Percentiles rank a stretch among this genome's conserved stretches.
These are phyloP conservation scores for Corylus heterophylla DNA, from an alignment of 306 rosid species.

Conservation along the genomic window DNA sequence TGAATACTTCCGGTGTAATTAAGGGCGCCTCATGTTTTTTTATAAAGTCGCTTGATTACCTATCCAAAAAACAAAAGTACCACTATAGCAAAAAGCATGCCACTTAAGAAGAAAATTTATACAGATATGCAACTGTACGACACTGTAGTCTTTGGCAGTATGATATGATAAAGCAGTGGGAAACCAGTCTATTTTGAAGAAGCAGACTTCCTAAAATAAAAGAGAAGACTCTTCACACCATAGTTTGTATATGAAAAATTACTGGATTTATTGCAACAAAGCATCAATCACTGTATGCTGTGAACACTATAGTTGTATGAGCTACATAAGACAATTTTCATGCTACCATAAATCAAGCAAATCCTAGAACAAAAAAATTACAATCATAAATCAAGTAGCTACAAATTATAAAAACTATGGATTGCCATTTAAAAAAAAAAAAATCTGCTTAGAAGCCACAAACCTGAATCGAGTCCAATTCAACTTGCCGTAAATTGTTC, in stretches of 20 bases:
- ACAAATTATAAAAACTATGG: background rate
- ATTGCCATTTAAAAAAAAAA: background rate
- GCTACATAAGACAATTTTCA: background rate
- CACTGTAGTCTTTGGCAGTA: background rate
- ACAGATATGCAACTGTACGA: background rate
- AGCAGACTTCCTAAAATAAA: slow-evolving; percentile 5
- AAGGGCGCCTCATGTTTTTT: too few species aligned
- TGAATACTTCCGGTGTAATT: too few species aligned
- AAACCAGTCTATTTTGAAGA: background rate
- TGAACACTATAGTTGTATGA: background rate
- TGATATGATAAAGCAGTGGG: background rate
- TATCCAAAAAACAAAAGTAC: background rate
- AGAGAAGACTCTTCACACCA: background rate
- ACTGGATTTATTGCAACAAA: slow-evolving; percentile 1
- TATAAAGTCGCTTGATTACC: too few species aligned
- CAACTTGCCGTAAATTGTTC: slow-evolving; percentile 89
- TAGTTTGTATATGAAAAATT: slow-evolving; percentile 1
- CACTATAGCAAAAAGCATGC: background rate
- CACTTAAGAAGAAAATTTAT: background rate
- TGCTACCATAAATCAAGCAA: slow-evolving; percentile 18
- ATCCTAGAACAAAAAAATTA: background rate
- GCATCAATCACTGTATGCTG: background rate
- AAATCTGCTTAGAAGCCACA: slow-evolving; percentile 20
- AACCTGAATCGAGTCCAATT: slow-evolving; percentile 97
- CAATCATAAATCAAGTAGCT: slow-evolving; percentile 2